Conservation (phyloP, 2,329 filamentous ascomycete genomes). For the Cadophora luteo-olivacea region DNA sequence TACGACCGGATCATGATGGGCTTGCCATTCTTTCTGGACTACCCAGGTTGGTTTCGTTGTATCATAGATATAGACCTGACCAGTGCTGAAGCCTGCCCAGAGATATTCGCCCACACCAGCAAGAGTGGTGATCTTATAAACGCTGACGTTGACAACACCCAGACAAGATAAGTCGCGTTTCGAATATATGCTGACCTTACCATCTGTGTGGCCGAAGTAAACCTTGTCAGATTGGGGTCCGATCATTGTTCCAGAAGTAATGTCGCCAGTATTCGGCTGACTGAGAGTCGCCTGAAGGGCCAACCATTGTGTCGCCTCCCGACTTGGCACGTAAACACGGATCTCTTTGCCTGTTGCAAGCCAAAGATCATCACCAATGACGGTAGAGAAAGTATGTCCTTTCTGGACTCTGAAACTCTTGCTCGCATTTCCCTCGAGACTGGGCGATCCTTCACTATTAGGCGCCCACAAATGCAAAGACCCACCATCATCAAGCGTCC, state of each 20-base stretch:
- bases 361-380: slow-evolving; percentile 87
- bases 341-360: slow-evolving; percentile 87
- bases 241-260: slow-evolving; percentile 82
- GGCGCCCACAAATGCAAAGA: slow-evolving; percentile 87
- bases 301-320: slow-evolving; percentile 74
- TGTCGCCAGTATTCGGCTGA: slow-evolving; percentile 79
- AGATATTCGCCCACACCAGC: slow-evolving; percentile 81
- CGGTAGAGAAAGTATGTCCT: slow-evolving; percentile 87
- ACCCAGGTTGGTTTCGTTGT: slow-evolving; percentile 82
- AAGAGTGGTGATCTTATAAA: slow-evolving; percentile 93
- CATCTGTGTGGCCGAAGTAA: slow-evolving; percentile 91
- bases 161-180: slow-evolving; percentile 75
- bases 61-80: slow-evolving; percentile 93
- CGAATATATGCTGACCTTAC: slow-evolving; percentile 94
- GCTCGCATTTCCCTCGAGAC: slow-evolving; percentile 68
- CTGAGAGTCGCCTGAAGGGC: slow-evolving; percentile 74
- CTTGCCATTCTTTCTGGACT: slow-evolving; percentile 93
- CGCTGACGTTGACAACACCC: slow-evolving; percentile 83
- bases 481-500: slow-evolving; percentile 91
- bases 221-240: slow-evolving; percentile 78
- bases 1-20: slow-evolving; percentile 83
- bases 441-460: slow-evolving; percentile 74
- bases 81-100: slow-evolving; percentile 95
- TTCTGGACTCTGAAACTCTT: slow-evolving; percentile 80
- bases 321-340: slow-evolving; percentile 78